These are phyloP conservation scores for Penicillium sp. DNA, from an alignment of 2,329 filamentous ascomycete species.

Conservation along the genomic window DNA sequence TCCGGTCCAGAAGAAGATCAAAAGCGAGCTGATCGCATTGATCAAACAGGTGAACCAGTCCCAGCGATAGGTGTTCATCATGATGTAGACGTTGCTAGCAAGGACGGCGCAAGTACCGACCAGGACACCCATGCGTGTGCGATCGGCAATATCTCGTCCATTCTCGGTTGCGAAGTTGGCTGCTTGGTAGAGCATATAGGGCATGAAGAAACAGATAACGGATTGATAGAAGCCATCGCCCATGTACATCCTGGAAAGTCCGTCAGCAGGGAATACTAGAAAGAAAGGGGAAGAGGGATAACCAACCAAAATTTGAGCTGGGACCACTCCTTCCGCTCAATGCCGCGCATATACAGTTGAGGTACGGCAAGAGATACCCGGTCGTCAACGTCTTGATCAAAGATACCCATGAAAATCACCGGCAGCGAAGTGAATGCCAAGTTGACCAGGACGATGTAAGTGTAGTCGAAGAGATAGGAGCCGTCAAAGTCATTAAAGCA, in stretches of 20 bases:
- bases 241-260: slow-evolving; percentile 78
- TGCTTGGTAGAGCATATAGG: slow-evolving; percentile 74
- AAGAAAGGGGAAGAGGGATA: slow-evolving; percentile 18
- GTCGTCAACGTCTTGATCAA: slow-evolving; percentile 96
- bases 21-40: slow-evolving; percentile 75
- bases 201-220: slow-evolving; percentile 88
- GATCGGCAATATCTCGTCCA: slow-evolving; percentile 76
- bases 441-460: slow-evolving; percentile 96
- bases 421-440: slow-evolving; percentile 94
- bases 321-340: slow-evolving; percentile 95
- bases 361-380: slow-evolving; percentile 91
- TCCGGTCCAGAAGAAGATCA: slow-evolving; percentile 96
- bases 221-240: slow-evolving; percentile 92
- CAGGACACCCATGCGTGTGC: slow-evolving; percentile 82
- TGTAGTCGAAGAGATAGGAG: slow-evolving; percentile 96
- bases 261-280: slow-evolving; percentile 30
- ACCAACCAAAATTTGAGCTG: slow-evolving; percentile 92
- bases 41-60: slow-evolving; percentile 93
- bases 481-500: slow-evolving; percentile 95
- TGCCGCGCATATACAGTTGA: slow-evolving; percentile 91
- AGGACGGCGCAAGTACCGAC: slow-evolving; percentile 81
- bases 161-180: slow-evolving; percentile 70
- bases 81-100: slow-evolving; percentile 89
- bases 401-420: slow-evolving; percentile 91
- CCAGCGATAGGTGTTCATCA: slow-evolving; percentile 97